Conservation (phyloP, 1,284 basidiomycete genomes). For the Ustilago vetiveriae region DNA sequence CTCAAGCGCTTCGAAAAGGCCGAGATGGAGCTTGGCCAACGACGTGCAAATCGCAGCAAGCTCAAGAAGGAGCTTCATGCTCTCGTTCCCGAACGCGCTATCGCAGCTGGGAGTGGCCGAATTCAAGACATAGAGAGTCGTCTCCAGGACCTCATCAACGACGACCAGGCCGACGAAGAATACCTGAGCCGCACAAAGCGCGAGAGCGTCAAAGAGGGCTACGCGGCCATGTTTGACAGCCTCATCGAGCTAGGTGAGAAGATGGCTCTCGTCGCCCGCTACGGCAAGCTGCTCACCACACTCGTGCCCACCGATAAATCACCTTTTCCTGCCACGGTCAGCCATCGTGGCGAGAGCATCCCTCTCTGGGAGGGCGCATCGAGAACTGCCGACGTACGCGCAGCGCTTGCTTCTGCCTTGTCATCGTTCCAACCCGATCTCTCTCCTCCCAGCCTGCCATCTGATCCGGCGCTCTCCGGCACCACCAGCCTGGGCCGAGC, state of each 20-base stretch:
- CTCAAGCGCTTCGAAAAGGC: slow-evolving; percentile 54
- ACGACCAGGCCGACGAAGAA: slow-evolving; percentile 57
- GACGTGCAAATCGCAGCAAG: slow-evolving; percentile 47
- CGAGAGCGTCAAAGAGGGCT: slow-evolving; percentile 47
- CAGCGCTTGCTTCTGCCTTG: slow-evolving; percentile 51
- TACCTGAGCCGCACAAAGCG: slow-evolving; percentile 50
- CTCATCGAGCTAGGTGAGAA: slow-evolving; percentile 62
- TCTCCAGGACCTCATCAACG: slow-evolving; percentile 43
- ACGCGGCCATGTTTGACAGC: slow-evolving; percentile 55
- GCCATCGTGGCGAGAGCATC: slow-evolving; percentile 25
- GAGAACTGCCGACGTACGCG: slow-evolving; percentile 51
- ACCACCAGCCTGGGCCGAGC: slow-evolving; percentile 29
- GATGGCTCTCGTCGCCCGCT: slow-evolving; percentile 54
- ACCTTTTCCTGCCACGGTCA: slow-evolving; percentile 40
- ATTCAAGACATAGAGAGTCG: slow-evolving; percentile 40
- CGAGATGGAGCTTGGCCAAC: slow-evolving; percentile 51
- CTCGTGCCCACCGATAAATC: slow-evolving; percentile 49
- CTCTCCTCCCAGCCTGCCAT: slow-evolving; percentile 31
- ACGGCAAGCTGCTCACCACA: slow-evolving; percentile 56
- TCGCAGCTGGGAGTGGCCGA: slow-evolving; percentile 18
- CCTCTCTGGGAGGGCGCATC: slow-evolving; percentile 51
- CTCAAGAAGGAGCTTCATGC: slow-evolving; percentile 54
- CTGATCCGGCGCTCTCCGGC: slow-evolving; percentile 10
- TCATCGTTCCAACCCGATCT: slow-evolving; percentile 32
- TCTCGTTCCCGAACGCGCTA: slow-evolving; percentile 53